These are phyloP conservation scores for Fusarium pilosicola DNA, from an alignment of 2,329 filamentous ascomycete genomes.

Conservation along the genomic window DNA sequence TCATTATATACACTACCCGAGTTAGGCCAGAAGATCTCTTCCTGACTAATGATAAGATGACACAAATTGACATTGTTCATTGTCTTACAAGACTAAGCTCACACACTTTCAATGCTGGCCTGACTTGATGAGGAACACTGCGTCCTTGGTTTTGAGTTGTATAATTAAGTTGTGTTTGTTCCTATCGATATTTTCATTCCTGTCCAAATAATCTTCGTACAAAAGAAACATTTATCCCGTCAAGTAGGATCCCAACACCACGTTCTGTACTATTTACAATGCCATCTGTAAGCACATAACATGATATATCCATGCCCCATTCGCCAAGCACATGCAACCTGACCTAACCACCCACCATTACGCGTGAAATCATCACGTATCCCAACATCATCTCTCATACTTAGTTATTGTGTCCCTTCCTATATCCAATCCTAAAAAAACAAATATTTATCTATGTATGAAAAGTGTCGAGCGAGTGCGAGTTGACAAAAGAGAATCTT, in stretches of 20 bases:
- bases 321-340: conserved; percentile 33
- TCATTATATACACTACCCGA: background rate
- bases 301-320: conserved; percentile 38
- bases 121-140: background rate
- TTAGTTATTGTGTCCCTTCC: conserved; percentile 23
- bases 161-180: background rate
- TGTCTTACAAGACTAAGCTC: background rate
- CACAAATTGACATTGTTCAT: background rate
- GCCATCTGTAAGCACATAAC: conserved; percentile 35
- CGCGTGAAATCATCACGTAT: conserved; percentile 33
- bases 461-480: conserved; percentile 16
- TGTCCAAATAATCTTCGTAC: background rate
- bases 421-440: conserved; percentile 7
- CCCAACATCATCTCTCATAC: conserved; percentile 28
- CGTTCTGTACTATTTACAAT: conserved; percentile 34
- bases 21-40: background rate
- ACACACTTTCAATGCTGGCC: background rate
- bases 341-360: conserved; percentile 20
- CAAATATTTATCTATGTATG: conserved; percentile 26
- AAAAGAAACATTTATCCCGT: conserved; percentile 15
- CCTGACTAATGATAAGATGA: background rate
- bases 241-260: conserved; percentile 26
- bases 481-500: conserved; percentile 40
- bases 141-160: background rate
- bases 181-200: background rate